These are phyloP conservation scores for Talaromyces islandicus DNA, from an alignment of 2,329 filamentous ascomycete species.

Conservation along the genomic window DNA sequence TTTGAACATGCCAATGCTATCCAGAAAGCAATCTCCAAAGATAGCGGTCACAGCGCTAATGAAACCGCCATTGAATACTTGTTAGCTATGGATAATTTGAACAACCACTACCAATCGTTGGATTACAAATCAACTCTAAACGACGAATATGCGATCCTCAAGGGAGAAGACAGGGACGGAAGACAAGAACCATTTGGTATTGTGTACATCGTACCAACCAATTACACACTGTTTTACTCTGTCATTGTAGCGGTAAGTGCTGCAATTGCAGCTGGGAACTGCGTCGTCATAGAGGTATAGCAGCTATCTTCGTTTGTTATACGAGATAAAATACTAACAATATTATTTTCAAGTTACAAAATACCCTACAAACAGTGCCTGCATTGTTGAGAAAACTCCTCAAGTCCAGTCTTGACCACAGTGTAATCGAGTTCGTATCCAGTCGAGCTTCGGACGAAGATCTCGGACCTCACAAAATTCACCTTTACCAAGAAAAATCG, in stretches of 20 bases:
- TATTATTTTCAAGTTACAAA: background rate
- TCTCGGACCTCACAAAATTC: slow-evolving; percentile 22
- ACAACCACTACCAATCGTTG: slow-evolving; percentile 3
- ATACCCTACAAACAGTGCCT: slow-evolving; percentile 3
- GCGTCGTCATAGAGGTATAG: slow-evolving; percentile 39
- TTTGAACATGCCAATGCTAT: slow-evolving; percentile 2
- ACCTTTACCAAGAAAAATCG: slow-evolving; percentile 1
- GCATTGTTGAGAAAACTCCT: background rate
- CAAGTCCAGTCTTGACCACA: slow-evolving; percentile 16
- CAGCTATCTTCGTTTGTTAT: background rate
- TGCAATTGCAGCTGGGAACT: slow-evolving; percentile 48
- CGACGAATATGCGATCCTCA: slow-evolving; percentile 3
- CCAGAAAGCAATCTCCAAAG: background rate
- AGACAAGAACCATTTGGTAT: slow-evolving; percentile 15
- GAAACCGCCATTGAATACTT: slow-evolving; percentile 7
- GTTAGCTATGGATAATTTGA: slow-evolving; percentile 1
- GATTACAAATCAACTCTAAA: background rate
- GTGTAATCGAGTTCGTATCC: slow-evolving; percentile 31
- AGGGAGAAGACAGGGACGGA: background rate
- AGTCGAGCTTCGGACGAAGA: slow-evolving; percentile 29
- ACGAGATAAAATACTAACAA: background rate
- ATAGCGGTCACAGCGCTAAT: background rate
- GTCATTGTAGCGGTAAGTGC: slow-evolving; percentile 39
- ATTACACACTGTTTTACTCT: slow-evolving; percentile 46
- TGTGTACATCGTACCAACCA: slow-evolving; percentile 43